Evolutionary conservation across 2,329 filamentous ascomycete genomes (phyloP), one percentile per base, ranked within the genome.

Genomic region (Sporothrix pseudoabietina): DNA sequence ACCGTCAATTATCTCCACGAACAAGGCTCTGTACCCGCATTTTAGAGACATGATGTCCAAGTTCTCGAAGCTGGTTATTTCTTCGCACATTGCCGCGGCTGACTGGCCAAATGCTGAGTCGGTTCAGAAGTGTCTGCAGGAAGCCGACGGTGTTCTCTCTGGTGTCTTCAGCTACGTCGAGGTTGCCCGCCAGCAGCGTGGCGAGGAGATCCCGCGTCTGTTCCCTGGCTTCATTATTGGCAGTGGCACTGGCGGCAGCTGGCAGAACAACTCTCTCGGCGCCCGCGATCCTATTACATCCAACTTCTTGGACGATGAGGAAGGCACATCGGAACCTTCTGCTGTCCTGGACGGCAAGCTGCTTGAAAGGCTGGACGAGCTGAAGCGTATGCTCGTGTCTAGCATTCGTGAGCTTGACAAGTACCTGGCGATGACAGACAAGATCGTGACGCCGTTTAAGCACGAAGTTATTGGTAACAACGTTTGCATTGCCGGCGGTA

Each of bases 11-110:
- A 99, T 99, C 74, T 98, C 94, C 7, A 97, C 94, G 5, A 99
- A 99, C 85, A 98, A 98, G 81, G 93, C 94, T 0, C 85, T 99
- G 19, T 98, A 98, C 79, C 96, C 96, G 32, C 94, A 98, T 82
- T 99, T 99, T 83, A 88, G 96, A 71, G 96, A 98, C 80, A 98
- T 98, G 91, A 99, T 99, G 96, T 98, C 96, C 61, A 94, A 97
- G 78, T 99, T 99, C 81, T 98, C 96, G n/a, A 99, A 99, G 81
- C 87, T 99, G 10, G 96, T 99, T 61, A 91, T 99, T 68, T 99
- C 96, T 2, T 98, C 96, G 16, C 96, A 99, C 80, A 98, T 99
- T 80, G 96, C 96, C 54, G 94, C 95, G 6, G 93, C 95, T 47
- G 96, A 99, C 83, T 98, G 94, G 89, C 94, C 95, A 9, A 94